Percentiles rank a stretch among this genome's conserved stretches.
These are phyloP conservation scores for Sporothrix dimorphospora DNA, from an alignment of 2,329 filamentous ascomycete species.

Conservation along the genomic window DNA sequence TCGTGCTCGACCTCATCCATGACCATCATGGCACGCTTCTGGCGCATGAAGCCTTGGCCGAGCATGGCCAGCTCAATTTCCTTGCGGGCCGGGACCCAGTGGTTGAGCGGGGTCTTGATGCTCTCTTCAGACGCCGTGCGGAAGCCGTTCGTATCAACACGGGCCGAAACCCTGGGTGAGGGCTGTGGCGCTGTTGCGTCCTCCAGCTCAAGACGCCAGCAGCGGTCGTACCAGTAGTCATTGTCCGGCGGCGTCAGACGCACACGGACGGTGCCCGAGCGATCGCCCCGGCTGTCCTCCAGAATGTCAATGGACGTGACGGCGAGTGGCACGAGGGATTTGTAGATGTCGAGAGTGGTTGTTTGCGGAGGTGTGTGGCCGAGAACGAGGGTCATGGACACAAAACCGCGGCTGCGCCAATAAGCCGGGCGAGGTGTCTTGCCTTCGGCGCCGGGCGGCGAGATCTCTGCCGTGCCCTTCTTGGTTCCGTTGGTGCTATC, in stretches of 20 bases:
- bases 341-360: slow-evolving; percentile 52
- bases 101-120: slow-evolving; percentile 31
- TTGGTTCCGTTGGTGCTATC: neutral
- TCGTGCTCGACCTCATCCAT: slow-evolving; percentile 52
- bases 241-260: slow-evolving; percentile 58
- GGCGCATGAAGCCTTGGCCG: slow-evolving; percentile 64
- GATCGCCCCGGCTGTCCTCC: slow-evolving; percentile 46
- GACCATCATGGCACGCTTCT: slow-evolving; percentile 59
- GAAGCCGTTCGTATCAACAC: slow-evolving; percentile 29
- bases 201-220: slow-evolving; percentile 25
- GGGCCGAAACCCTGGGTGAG: slow-evolving; percentile 12
- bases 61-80: slow-evolving; percentile 51
- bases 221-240: slow-evolving; percentile 53
- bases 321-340: slow-evolving; percentile 47
- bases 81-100: slow-evolving; percentile 41
- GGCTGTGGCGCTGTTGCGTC: neutral
- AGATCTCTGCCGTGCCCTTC: neutral
- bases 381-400: slow-evolving; percentile 40
- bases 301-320: slow-evolving; percentile 57
- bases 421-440: slow-evolving; percentile 12
- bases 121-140: neutral
- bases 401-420: slow-evolving; percentile 22
- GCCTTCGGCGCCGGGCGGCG: slow-evolving; percentile 24
- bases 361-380: slow-evolving; percentile 39
- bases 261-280: slow-evolving; percentile 51